Percentiles rank a stretch among this genome's conserved stretches.
Evolutionary conservation across 2,329 filamentous ascomycete species (phyloP).

Genomic region (Penicillium sp.): DNA sequence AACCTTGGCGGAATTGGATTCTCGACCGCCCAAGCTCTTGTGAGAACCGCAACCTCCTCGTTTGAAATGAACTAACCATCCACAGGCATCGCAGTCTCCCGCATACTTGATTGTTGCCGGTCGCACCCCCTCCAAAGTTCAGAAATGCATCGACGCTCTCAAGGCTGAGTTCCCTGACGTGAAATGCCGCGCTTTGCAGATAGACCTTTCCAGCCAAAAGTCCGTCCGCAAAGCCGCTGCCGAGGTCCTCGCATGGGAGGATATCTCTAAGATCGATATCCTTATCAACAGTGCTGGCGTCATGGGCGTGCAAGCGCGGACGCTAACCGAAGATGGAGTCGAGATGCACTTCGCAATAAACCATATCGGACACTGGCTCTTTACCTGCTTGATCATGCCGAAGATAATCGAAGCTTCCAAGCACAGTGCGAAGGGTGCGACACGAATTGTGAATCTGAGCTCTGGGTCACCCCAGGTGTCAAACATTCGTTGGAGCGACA

Average conservation of each 20-base stretch:
- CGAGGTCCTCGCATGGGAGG: slow-evolving; percentile 1
- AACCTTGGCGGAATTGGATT: slow-evolving; percentile 39
- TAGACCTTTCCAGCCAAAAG: slow-evolving; percentile 8
- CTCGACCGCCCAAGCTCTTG: slow-evolving; percentile 37
- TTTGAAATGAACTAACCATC: background rate
- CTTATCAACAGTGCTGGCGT: slow-evolving; percentile 15
- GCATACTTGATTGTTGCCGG: slow-evolving; percentile 12
- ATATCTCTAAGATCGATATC: slow-evolving; percentile 10
- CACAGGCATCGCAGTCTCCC: slow-evolving; percentile 20
- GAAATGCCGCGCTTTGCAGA: slow-evolving; percentile 6
- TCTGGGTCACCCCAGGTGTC: background rate
- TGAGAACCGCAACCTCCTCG: slow-evolving; percentile 14
- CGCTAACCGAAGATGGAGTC: slow-evolving; percentile 27
- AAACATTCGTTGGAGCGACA: slow-evolving; percentile 27
- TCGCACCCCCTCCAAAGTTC: slow-evolving; percentile 11
- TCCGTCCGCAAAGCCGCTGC: slow-evolving; percentile 9
- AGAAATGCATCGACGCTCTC: slow-evolving; percentile 10
- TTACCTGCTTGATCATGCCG: slow-evolving; percentile 13
- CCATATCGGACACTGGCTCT: slow-evolving; percentile 34
- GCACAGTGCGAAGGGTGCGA: slow-evolving; percentile 5
- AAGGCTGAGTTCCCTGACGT: slow-evolving; percentile 11
- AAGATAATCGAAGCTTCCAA: slow-evolving; percentile 29
- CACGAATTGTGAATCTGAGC: slow-evolving; percentile 3
- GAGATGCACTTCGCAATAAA: slow-evolving; percentile 39
- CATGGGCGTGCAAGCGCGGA: slow-evolving; percentile 9